These are phyloP conservation scores for Pichia nanzhaoensis DNA, from an alignment of 805 yeast genomes.

Conservation along the genomic window DNA sequence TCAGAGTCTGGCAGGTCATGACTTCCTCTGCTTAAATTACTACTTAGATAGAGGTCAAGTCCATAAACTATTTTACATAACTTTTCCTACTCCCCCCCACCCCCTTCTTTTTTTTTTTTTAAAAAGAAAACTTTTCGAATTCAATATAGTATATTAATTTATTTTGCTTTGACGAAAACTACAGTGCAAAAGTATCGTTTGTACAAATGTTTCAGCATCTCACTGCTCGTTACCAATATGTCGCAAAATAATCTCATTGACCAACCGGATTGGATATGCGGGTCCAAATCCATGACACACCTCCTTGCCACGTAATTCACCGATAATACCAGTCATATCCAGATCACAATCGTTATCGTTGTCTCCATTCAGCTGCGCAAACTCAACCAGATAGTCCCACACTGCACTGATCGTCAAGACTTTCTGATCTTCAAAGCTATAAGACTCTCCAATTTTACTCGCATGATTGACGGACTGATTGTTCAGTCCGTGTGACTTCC, in stretches of 20 bases:
- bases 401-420: conserved; percentile 69
- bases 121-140: background rate
- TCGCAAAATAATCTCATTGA: conserved; percentile 33
- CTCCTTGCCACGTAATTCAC: conserved; percentile 56
- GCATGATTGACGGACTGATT: conserved; percentile 12
- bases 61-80: background rate
- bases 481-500: conserved; percentile 6
- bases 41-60: background rate
- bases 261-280: conserved; percentile 44
- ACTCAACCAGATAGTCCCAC: conserved; percentile 66
- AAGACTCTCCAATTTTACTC: conserved; percentile 14
- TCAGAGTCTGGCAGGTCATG: conserved; percentile 99
- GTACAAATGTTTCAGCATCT: no score
- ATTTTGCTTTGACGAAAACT: no score
- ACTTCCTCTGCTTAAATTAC: conserved; percentile 44
- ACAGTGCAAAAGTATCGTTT: no score
- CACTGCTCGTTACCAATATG: conserved; percentile 12
- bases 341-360: conserved; percentile 39
- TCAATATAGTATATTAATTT: no score
- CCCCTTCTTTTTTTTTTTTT: background rate
- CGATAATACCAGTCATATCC: conserved; percentile 55
- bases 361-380: conserved; percentile 42
- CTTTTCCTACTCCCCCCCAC: no score
- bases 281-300: conserved; percentile 78
- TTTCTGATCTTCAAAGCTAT: conserved; percentile 31